Evolutionary conservation across 352 stramenopile genomes (phyloP).

Genomic region (Phytophthora colocasiae): DNA sequence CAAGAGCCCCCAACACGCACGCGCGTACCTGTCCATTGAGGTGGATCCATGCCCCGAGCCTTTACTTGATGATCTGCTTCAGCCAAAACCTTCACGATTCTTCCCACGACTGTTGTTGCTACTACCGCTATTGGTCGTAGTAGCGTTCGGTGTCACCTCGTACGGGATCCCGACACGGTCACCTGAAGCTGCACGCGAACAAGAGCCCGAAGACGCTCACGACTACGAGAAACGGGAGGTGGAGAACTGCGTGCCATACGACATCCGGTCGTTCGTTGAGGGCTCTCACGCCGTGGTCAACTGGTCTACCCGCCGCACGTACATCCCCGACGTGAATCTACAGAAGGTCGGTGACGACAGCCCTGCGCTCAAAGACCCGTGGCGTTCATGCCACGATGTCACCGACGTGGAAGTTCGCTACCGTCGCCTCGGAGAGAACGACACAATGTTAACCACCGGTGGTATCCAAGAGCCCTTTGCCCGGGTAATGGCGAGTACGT

Average conservation of each 20-base stretch:
- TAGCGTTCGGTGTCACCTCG: neutral
- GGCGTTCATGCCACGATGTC: slow-evolving; percentile 75
- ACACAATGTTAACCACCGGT: slow-evolving; percentile 22
- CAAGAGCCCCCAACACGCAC: slow-evolving; percentile 9
- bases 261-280: slow-evolving; percentile 71
- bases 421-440: slow-evolving; percentile 42
- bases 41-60: slow-evolving; percentile 27
- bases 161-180: neutral
- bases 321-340: slow-evolving; percentile 66
- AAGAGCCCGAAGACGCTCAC: slow-evolving; percentile 50
- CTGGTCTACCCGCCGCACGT: slow-evolving; percentile 77
- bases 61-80: neutral
- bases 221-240: slow-evolving; percentile 78
- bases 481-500: slow-evolving; percentile 51
- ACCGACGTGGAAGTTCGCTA: slow-evolving; percentile 60
- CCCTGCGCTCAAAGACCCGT: slow-evolving; percentile 44
- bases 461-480: slow-evolving; percentile 38
- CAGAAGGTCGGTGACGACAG: slow-evolving; percentile 38
- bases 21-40: slow-evolving; percentile 24
- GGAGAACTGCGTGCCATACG: slow-evolving; percentile 84
- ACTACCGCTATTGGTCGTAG: slow-evolving; percentile 9
- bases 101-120: slow-evolving; percentile 4
- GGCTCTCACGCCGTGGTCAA: slow-evolving; percentile 60
- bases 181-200: slow-evolving; percentile 25
- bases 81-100: neutral